A percentile compares a stretch with the other conserved stretches of the same genome.
Evolutionary conservation across 768 basidiomycete genomes (phyloP).

Genomic region (Tremella yokohamensis): DNA sequence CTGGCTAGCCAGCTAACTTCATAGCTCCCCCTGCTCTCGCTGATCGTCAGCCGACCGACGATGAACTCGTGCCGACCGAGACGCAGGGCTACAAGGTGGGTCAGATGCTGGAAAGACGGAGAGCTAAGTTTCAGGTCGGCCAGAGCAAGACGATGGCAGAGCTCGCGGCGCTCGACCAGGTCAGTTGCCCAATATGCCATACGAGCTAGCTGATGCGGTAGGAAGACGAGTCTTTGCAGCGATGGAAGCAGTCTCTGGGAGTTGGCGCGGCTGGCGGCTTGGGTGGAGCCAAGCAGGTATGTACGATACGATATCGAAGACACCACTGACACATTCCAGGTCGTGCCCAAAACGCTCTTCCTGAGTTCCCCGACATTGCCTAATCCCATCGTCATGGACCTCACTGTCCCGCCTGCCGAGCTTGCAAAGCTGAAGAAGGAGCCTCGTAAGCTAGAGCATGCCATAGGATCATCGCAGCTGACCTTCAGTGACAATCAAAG

Average conservation of each 20-base stretch:
- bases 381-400: slow-evolving; percentile 62
- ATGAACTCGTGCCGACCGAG: slow-evolving; percentile 46
- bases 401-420: slow-evolving; percentile 56
- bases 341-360: slow-evolving; percentile 59
- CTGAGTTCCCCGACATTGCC: slow-evolving; percentile 72
- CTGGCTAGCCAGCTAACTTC: no score
- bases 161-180: slow-evolving; percentile 76
- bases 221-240: slow-evolving; percentile 83
- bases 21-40: background rate
- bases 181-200: slow-evolving; percentile 6
- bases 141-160: slow-evolving; percentile 65
- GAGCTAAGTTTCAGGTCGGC: slow-evolving; percentile 37
- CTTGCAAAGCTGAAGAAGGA: slow-evolving; percentile 68
- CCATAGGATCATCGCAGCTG: slow-evolving; percentile 60
- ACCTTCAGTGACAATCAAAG: slow-evolving; percentile 46
- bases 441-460: slow-evolving; percentile 55
- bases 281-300: slow-evolving; percentile 65
- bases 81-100: slow-evolving; percentile 52
- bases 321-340: no score
- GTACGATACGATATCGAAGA: no score
- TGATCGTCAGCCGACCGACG: slow-evolving; percentile 36
- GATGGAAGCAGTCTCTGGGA: slow-evolving; percentile 94
- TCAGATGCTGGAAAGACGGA: slow-evolving; percentile 4
- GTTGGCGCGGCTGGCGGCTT: slow-evolving; percentile 58
- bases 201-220: slow-evolving; percentile 11